Conservation (phyloP, 306 rosid species). For the Pterocarpus santalinus region DNA sequence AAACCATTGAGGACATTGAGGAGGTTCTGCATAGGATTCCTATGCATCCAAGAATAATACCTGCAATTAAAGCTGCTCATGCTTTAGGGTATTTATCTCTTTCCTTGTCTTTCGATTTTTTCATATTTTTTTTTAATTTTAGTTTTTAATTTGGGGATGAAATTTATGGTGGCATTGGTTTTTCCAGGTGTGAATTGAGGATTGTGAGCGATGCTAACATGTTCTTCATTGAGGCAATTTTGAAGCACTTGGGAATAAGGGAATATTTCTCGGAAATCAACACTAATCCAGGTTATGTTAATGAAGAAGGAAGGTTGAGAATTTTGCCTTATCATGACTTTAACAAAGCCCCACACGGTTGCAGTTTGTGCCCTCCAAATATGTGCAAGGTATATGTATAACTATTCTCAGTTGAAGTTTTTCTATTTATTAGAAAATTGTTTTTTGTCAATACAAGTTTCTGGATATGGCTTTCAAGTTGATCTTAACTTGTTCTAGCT, state of each 20-base stretch:
- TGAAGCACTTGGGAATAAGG: constrained; percentile 72
- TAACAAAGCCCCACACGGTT: constrained; percentile 64
- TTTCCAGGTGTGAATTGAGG: constrained; percentile 79
- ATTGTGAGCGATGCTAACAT: constrained; percentile 81
- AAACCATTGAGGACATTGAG: constrained; percentile 61
- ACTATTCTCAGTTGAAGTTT: neutral
- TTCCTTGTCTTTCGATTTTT: neutral
- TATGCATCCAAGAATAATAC: constrained; percentile 64
- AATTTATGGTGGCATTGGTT: neutral
- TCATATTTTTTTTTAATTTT: neutral
- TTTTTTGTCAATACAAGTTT: neutral
- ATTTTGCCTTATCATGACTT: constrained; percentile 71
- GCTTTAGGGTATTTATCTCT: constrained; percentile 56
- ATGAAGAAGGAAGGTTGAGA: constrained; percentile 68
- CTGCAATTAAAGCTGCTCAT: constrained; percentile 72
- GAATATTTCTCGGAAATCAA: constrained; percentile 76
- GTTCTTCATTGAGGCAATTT: constrained; percentile 73
- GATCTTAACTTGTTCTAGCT: neutral
- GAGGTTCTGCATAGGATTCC: constrained; percentile 65
- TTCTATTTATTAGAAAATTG: neutral
- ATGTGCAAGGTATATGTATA: constrained; percentile 79
- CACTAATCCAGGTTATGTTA: constrained; percentile 74
- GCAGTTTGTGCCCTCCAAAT: constrained; percentile 77
- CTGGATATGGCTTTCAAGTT: neutral
- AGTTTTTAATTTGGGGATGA: neutral